These are phyloP conservation scores for Phytophthora tentaculata DNA, from an alignment of 352 stramenopile genomes.

Conservation along the genomic window DNA sequence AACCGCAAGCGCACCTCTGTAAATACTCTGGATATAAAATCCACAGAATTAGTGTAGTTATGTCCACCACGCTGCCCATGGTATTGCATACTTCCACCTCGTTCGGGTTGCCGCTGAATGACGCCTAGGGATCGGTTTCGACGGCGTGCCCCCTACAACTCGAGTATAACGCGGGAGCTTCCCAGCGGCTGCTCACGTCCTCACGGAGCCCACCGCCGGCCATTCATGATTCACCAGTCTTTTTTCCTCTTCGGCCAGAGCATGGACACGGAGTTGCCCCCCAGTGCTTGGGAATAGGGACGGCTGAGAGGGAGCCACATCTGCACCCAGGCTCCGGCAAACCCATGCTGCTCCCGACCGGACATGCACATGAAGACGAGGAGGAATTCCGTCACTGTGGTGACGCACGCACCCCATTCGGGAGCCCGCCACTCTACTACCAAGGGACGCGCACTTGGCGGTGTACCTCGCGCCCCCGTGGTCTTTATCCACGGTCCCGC, in stretches of 20 bases:
- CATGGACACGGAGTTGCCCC: neutral
- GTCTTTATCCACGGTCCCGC: neutral
- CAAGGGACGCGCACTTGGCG: neutral
- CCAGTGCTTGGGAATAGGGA: neutral
- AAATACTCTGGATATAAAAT: too few relatives aligned
- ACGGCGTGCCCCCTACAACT: too few relatives aligned
- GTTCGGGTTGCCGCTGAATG: too few relatives aligned
- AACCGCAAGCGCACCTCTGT: too few relatives aligned
- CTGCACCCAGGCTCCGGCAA: neutral
- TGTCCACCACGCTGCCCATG: too few relatives aligned
- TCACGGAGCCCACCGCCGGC: too few relatives aligned
- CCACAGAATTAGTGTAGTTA: too few relatives aligned
- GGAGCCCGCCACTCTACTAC: neutral
- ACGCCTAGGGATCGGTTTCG: too few relatives aligned
- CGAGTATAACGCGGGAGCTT: too few relatives aligned
- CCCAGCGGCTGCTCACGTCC: neutral
- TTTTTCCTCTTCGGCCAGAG: neutral
- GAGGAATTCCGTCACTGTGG: neutral
- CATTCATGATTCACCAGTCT: neutral
- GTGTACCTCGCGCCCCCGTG: neutral
- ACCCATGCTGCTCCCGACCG: neutral
- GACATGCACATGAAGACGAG: neutral
- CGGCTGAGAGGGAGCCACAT: neutral
- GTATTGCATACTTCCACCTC: too few relatives aligned
- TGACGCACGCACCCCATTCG: neutral